phyloP scores from a whole-genome alignment of 192 early-diverging fungal species.

The Umbelopsis sp. region DNA sequence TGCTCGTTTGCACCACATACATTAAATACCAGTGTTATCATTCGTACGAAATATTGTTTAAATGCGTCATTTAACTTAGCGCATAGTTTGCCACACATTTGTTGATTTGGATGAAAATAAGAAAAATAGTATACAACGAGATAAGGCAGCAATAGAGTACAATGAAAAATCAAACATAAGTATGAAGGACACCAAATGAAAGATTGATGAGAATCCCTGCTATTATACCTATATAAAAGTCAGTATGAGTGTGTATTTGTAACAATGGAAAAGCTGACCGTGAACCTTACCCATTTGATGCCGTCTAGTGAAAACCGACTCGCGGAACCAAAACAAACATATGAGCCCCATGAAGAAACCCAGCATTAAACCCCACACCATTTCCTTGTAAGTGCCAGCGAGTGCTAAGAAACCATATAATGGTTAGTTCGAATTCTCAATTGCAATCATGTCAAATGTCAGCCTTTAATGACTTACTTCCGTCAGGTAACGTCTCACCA shows the following conservation, averaged over 20 bases:
- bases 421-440: not conserved
- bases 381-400: conserved; percentile 55
- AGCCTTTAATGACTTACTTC: conserved; percentile 48
- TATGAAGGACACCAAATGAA: conserved; percentile 52
- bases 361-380: conserved; percentile 56
- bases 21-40: too few species aligned
- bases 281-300: conserved; percentile 53
- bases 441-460: not conserved
- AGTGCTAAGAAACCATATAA: conserved; percentile 25
- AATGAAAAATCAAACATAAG: conserved; percentile 44
- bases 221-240: conserved; percentile 41
- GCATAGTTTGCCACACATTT: too few species aligned
- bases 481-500: conserved; percentile 54
- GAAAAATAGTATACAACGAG: not conserved
- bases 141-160: not conserved
- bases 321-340: conserved; percentile 56
- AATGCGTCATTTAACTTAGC: too few species aligned
- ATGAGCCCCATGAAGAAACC: conserved; percentile 62
- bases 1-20: too few species aligned
- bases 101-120: not conserved
- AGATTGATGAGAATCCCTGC: conserved; percentile 57
- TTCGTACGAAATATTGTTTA: too few species aligned
- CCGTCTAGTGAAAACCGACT: conserved; percentile 51
- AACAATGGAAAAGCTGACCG: not conserved
- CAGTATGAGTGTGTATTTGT: not conserved